Conservation (phyloP, 1,284 basidiomycete species). For the Prillingera fragicola region DNA sequence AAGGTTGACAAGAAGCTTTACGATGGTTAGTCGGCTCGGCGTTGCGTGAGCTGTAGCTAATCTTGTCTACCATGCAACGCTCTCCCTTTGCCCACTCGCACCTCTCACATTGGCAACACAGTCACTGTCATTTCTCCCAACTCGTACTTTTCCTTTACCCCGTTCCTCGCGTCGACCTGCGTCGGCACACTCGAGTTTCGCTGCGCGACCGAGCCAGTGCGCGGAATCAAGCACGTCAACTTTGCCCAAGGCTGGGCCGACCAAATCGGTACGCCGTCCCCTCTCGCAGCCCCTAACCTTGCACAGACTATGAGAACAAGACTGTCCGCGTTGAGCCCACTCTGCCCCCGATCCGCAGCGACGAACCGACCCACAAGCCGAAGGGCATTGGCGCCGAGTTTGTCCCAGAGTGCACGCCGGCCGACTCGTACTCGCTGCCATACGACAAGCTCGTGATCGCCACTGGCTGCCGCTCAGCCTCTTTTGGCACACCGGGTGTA, state of each 20-base stretch:
- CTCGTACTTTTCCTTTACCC: conserved; percentile 78
- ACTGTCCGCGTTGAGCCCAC: conserved; percentile 50
- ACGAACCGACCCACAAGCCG: conserved; percentile 12
- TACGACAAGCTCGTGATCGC: conserved; percentile 81
- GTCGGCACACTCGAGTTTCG: conserved; percentile 79
- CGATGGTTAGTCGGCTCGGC: conserved; percentile 22
- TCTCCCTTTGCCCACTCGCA: background rate
- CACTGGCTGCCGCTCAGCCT: conserved; percentile 78
- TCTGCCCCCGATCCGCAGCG: conserved; percentile 21
- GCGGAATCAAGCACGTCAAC: conserved; percentile 37
- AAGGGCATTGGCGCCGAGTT: conserved; percentile 39
- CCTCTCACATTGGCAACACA: conserved; percentile 23
- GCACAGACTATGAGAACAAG: conserved; percentile 60
- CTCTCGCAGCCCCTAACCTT: conserved; percentile 6
- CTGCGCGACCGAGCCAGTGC: conserved; percentile 71
- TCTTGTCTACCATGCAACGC: background rate
- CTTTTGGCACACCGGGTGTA: conserved; percentile 56
- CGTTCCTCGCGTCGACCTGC: conserved; percentile 66
- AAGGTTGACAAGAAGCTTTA: conserved; percentile 39
- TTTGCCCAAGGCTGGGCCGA: conserved; percentile 50
- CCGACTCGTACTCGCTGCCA: conserved; percentile 52
- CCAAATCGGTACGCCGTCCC: conserved; percentile 25
- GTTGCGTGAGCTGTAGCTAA: background rate
- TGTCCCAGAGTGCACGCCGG: conserved; percentile 26
- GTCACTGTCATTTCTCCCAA: conserved; percentile 67